Evolutionary conservation across 257 asterid genomes (phyloP).

Genomic region (Nicotiana knightiana): DNA sequence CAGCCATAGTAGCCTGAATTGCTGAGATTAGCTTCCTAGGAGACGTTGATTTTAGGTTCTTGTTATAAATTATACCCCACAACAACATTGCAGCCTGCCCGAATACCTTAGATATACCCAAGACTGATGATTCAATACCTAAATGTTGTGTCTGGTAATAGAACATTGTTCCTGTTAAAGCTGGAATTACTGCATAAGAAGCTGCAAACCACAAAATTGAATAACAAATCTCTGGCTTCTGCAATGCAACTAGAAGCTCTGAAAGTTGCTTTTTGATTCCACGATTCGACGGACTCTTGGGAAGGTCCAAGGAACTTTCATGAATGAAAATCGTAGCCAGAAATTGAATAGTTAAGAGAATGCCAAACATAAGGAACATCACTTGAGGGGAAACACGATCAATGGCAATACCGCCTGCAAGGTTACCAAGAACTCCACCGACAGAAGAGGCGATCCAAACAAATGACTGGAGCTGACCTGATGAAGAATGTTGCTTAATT

Average conservation of each 20-base stretch:
- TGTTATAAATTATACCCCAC: slow-evolving; percentile 75
- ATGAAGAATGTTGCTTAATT: slow-evolving; percentile 40
- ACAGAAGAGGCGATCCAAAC: slow-evolving; percentile 90
- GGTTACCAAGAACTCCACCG: slow-evolving; percentile 84
- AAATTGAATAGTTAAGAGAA: slow-evolving; percentile 60
- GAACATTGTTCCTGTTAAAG: slow-evolving; percentile 89
- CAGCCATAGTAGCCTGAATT: slow-evolving; percentile 60
- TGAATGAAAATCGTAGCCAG: slow-evolving; percentile 45
- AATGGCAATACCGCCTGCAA: slow-evolving; percentile 60
- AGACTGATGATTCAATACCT: slow-evolving; percentile 64
- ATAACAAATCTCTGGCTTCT: slow-evolving; percentile 55
- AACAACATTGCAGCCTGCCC: slow-evolving; percentile 92
- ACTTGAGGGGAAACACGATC: slow-evolving; percentile 41
- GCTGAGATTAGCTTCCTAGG: slow-evolving; percentile 61
- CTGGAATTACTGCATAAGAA: slow-evolving; percentile 75
- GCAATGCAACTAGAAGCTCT: slow-evolving; percentile 51
- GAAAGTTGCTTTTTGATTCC: slow-evolving; percentile 54
- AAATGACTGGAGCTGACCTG: slow-evolving; percentile 76
- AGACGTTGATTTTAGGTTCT: slow-evolving; percentile 54
- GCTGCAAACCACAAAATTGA: slow-evolving; percentile 72
- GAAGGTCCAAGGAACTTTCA: slow-evolving; percentile 67
- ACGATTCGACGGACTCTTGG: slow-evolving; percentile 37
- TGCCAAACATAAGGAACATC: slow-evolving; percentile 54
- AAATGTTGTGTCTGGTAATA: slow-evolving; percentile 85
- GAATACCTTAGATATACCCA: slow-evolving; percentile 83